Percentiles rank a stretch among this genome's conserved stretches.
Evolutionary conservation across 306 rosid genomes (phyloP).

Genomic region (Sechiopsis laciniata): DNA sequence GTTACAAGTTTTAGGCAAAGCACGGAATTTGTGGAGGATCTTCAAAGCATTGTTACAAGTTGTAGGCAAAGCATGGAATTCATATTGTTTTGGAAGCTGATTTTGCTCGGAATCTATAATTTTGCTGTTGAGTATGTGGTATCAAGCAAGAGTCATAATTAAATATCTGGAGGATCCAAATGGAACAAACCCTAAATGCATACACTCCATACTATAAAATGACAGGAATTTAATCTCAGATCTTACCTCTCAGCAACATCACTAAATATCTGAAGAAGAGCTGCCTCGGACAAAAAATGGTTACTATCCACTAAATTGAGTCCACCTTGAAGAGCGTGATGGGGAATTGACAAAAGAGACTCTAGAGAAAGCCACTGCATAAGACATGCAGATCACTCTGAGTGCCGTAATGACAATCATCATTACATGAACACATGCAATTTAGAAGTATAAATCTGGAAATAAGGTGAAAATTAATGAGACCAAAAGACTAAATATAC

Average conservation of each 20-base stretch:
- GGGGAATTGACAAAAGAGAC: conserved; percentile 66
- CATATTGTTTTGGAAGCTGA: too few species aligned
- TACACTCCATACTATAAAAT: neutral
- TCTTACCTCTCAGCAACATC: conserved; percentile 83
- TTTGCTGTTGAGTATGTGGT: too few species aligned
- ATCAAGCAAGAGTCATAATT: too few species aligned
- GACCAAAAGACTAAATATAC: neutral
- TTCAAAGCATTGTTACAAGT: too few species aligned
- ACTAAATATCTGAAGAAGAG: conserved; percentile 55
- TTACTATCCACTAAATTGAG: conserved; percentile 35
- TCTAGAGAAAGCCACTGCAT: conserved; percentile 88
- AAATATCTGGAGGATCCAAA: too few species aligned
- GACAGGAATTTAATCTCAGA: conserved; percentile 17
- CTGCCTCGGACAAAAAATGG: conserved; percentile 44
- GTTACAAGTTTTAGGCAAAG: too few species aligned
- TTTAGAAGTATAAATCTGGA: neutral
- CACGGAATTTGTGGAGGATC: too few species aligned
- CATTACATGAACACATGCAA: conserved; percentile 3
- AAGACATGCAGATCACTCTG: conserved; percentile 22
- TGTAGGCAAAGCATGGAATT: too few species aligned
- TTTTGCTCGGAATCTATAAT: too few species aligned
- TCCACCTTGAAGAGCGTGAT: conserved; percentile 43
- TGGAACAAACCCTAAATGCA: neutral
- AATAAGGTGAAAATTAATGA: neutral
- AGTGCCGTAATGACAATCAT: neutral